Percentiles rank a stretch among this genome's conserved stretches.
Evolutionary conservation across 202 grass and related monocot genomes (phyloP).

Genomic region (Cymbopogon flexuosus): DNA sequence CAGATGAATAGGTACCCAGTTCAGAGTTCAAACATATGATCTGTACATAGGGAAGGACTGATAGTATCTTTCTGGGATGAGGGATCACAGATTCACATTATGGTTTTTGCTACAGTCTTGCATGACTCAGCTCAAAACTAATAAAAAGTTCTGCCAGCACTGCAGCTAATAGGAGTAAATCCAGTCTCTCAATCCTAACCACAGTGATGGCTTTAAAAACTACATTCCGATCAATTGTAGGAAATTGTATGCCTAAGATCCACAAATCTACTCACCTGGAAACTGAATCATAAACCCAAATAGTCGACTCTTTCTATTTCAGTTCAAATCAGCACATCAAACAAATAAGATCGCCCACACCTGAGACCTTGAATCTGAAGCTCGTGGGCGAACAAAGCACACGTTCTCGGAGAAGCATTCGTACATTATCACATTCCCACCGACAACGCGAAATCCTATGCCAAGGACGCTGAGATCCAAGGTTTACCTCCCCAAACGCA

Average conservation of each 20-base stretch:
- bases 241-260: conserved; percentile 27
- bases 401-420: conserved; percentile 19
- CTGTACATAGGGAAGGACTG: background rate
- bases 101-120: conserved; percentile 11
- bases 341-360: conserved; percentile 12
- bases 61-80: background rate
- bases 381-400: conserved; percentile 8
- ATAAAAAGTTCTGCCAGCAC: background rate
- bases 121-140: conserved; percentile 16
- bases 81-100: background rate
- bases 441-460: conserved; percentile 18
- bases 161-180: conserved; percentile 13
- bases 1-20: background rate
- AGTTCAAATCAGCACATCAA: background rate
- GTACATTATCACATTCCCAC: conserved; percentile 39
- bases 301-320: conserved; percentile 1
- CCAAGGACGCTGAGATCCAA: conserved; percentile 30
- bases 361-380: conserved; percentile 25
- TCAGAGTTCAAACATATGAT: background rate
- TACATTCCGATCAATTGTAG: conserved; percentile 29
- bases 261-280: conserved; percentile 13
- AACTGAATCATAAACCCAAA: conserved; percentile 33
- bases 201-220: background rate
- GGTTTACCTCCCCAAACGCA: conserved; percentile 13
- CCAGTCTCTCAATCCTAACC: conserved; percentile 7